Evolutionary conservation across 331 rosid species (phyloP).

Genomic region (Spiraea crenata): DNA sequence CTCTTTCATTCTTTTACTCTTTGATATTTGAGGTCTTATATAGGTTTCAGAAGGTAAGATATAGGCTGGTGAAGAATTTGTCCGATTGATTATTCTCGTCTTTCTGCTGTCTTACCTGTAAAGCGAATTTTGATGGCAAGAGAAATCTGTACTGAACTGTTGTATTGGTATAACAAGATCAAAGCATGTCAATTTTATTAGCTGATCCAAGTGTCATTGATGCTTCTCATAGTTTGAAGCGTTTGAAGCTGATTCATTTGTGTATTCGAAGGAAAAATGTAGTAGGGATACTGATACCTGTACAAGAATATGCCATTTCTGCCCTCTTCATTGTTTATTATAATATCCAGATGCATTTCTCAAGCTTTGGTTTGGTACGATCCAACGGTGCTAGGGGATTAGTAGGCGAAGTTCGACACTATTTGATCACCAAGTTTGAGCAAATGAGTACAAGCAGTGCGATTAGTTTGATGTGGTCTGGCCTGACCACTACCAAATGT

Average conservation of each 20-base stretch:
- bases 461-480: slow-evolving; percentile 13
- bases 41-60: slow-evolving; percentile 64
- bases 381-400: neutral
- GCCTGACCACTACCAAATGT: neutral
- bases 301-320: neutral
- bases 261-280: neutral
- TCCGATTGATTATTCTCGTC: slow-evolving; percentile 39
- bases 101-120: slow-evolving; percentile 68
- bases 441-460: neutral
- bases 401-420: neutral
- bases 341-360: neutral
- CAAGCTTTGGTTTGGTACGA: neutral
- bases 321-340: neutral
- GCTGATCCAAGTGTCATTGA: slow-evolving; percentile 20
- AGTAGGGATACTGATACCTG: neutral
- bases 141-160: slow-evolving; percentile 48
- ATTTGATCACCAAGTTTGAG: neutral
- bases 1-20: slow-evolving; percentile 57
- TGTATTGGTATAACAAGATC: slow-evolving; percentile 49
- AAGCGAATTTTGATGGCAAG: slow-evolving; percentile 95
- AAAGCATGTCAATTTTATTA: slow-evolving; percentile 34
- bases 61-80: slow-evolving; percentile 73
- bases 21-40: slow-evolving; percentile 42
- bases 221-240: slow-evolving; percentile 29
- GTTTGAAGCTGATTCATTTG: slow-evolving; percentile 5